Conservation (phyloP, 495 filamentous ascomycete species). For the Penicillium lividum region DNA sequence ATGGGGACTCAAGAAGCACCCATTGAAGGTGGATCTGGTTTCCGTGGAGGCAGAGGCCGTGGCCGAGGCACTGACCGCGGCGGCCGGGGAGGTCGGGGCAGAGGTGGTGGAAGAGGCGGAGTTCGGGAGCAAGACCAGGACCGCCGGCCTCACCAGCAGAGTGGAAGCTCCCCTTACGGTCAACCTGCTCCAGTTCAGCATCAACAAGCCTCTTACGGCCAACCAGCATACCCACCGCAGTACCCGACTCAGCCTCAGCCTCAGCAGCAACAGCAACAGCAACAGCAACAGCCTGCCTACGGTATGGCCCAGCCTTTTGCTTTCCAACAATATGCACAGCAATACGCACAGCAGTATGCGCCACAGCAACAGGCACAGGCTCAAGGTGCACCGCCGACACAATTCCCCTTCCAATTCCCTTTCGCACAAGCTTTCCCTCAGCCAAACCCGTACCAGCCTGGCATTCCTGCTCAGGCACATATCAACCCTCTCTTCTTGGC, state of each 20-base stretch:
- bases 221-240: constrained; percentile 27
- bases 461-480: constrained; percentile 52
- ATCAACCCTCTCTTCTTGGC: constrained; percentile 68
- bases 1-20: constrained; percentile 48
- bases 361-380: constrained; percentile 39
- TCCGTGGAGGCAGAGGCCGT: constrained; percentile 44
- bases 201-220: constrained; percentile 27
- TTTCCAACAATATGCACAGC: constrained; percentile 22
- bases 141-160: constrained; percentile 37
- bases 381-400: constrained; percentile 33
- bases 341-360: constrained; percentile 29
- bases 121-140: constrained; percentile 46
- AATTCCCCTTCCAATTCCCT: constrained; percentile 40
- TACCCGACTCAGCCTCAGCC: constrained; percentile 4
- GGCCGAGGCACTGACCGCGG: constrained; percentile 47
- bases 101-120: constrained; percentile 50
- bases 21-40: constrained; percentile 43
- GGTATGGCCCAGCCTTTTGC: constrained; percentile 35
- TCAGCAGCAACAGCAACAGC: background rate
- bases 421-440: constrained; percentile 34
- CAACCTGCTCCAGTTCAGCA: constrained; percentile 19
- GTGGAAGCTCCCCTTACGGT: constrained; percentile 20
- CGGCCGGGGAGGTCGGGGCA: constrained; percentile 47
- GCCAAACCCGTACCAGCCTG: constrained; percentile 36
- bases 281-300: constrained; percentile 25